These are phyloP conservation scores for Saccharomyces eubayanus DNA, from an alignment of 805 yeast species.

Conservation along the genomic window DNA sequence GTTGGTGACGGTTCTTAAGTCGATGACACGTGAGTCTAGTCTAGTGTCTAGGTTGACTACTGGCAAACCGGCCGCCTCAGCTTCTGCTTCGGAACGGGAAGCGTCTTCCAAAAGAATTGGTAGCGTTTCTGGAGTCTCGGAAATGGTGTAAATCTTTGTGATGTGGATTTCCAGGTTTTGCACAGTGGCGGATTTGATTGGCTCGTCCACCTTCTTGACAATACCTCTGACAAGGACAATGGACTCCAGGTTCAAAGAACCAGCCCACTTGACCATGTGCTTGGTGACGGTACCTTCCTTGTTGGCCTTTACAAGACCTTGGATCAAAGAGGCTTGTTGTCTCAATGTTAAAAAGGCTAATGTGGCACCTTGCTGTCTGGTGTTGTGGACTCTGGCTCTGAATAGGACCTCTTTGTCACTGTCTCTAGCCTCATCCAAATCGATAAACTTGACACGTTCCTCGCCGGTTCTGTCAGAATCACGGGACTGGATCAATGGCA, in stretches of 20 bases:
- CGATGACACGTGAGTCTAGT: slow-evolving; percentile 90
- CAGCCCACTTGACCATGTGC: slow-evolving; percentile 95
- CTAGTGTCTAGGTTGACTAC: slow-evolving; percentile 94
- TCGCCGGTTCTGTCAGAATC: slow-evolving; percentile 60
- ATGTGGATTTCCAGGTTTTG: slow-evolving; percentile 84
- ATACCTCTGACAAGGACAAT: slow-evolving; percentile 86
- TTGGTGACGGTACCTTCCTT: slow-evolving; percentile 67
- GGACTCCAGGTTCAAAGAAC: slow-evolving; percentile 75
- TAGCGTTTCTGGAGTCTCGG: slow-evolving; percentile 84
- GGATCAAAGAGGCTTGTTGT: slow-evolving; percentile 78
- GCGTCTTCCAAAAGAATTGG: slow-evolving; percentile 97
- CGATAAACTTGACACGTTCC: slow-evolving; percentile 49
- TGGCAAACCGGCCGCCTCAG: slow-evolving; percentile 85
- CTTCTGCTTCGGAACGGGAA: slow-evolving; percentile 86
- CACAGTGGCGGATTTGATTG: slow-evolving; percentile 81
- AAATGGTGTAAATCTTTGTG: slow-evolving; percentile 62
- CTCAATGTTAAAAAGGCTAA: slow-evolving; percentile 85
- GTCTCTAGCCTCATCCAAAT: slow-evolving; percentile 35
- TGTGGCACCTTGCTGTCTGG: slow-evolving; percentile 94
- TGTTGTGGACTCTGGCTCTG: slow-evolving; percentile 89
- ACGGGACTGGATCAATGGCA: slow-evolving; percentile 83
- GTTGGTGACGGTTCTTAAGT: slow-evolving; percentile 91
- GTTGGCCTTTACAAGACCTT: slow-evolving; percentile 74
- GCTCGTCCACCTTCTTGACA: slow-evolving; percentile 76
- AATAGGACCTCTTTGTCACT: slow-evolving; percentile 75